Conservation (phyloP, 495 filamentous ascomycete species). For the Hyaloscypha bicolor region DNA sequence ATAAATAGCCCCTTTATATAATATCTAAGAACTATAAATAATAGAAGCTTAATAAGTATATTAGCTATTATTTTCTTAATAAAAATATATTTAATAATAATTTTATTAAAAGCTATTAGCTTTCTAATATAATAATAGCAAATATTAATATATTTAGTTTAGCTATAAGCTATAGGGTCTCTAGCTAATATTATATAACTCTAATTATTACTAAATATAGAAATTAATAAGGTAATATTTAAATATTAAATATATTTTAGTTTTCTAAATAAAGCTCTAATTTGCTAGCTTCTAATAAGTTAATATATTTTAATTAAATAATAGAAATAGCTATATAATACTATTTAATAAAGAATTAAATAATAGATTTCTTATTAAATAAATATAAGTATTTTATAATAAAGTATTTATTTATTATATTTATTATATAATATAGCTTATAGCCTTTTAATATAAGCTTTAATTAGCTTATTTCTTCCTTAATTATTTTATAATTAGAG, state of each 20-base stretch:
- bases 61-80: constrained; percentile 18
- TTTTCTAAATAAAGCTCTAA: constrained; percentile 10
- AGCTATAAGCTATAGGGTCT: constrained; percentile 12
- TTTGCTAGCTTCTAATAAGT: neutral
- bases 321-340: neutral
- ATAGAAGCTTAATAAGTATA: constrained; percentile 16
- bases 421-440: too few species aligned
- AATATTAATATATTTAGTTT: constrained; percentile 20
- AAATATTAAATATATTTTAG: constrained; percentile 3
- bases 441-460: too few species aligned
- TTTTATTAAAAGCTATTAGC: constrained; percentile 8
- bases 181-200: constrained; percentile 5
- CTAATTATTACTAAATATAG: constrained; percentile 7
- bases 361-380: neutral
- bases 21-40: neutral
- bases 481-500: too few species aligned
- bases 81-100: constrained; percentile 2
- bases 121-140: too few species aligned
- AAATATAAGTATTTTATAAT: neutral
- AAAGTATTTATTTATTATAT: too few species aligned
- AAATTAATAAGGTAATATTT: neutral
- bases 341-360: constrained; percentile 1
- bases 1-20: constrained; percentile 13
- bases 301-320: constrained; percentile 18
- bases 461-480: too few species aligned